Evolutionary conservation across 441 rosid genomes (phyloP).

Genomic region (Populus trichocarpa): DNA sequence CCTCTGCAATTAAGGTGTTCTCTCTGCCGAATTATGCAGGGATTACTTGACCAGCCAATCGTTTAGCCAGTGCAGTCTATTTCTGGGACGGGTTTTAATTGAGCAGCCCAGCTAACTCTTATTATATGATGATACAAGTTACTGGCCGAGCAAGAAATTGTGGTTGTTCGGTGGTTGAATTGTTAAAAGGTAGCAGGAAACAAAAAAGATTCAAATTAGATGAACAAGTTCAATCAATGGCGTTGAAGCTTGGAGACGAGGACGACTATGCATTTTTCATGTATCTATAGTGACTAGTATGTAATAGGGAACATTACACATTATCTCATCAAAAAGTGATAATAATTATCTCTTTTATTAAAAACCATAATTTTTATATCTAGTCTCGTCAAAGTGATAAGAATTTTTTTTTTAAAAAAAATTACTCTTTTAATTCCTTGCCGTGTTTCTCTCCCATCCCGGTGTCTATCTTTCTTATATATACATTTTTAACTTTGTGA

Average conservation of each 20-base stretch:
- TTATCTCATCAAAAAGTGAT: no score
- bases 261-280: background rate
- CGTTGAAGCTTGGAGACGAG: background rate
- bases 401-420: no score
- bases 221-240: constrained; percentile 19
- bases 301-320: no score
- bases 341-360: no score
- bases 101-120: background rate
- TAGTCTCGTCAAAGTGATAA: no score
- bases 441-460: no score
- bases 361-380: no score
- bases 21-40: background rate
- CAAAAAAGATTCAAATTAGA: constrained; percentile 10
- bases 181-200: background rate
- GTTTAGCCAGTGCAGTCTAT: background rate
- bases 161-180: constrained; percentile 15
- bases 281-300: background rate
- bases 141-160: background rate
- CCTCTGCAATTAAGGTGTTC: background rate
- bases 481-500: no score
- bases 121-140: background rate
- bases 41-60: background rate
- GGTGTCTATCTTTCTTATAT: no score
- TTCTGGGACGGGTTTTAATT: background rate
- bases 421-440: no score